Base-by-base conservation (phyloP, 1,284 basidiomycete genomes). In the Ustanciosporium gigantosporum region DNA sequence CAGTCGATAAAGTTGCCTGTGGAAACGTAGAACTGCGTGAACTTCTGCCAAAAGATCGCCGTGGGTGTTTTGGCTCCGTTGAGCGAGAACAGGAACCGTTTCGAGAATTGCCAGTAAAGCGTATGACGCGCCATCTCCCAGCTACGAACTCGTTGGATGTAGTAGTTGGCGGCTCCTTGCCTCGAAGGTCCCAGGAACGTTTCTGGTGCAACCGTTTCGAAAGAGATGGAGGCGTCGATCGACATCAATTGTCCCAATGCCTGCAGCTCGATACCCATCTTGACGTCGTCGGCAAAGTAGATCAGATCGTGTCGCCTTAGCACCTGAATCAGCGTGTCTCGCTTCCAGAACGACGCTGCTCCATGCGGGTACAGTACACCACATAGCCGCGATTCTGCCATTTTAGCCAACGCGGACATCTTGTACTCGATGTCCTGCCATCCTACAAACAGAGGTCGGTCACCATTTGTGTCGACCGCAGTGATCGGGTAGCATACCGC, bases 391-490 rank as follows among this genome's bases (percentile, higher is more conserved):
- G 41, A 36, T n/a, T 60, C 57, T 24, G 57, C 48, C 42, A 52
- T 52, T 36, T 60, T 60, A 29, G 49, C 46, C 5, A 60, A 31
- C 8, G 49, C 57, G 19, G 57, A 48, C 44, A 60, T 44, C 25
- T 60, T 60, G 50, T 60, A 60, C 46, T 60, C 57, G 38, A 60
- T 44, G 34, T 60, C 57, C 39, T 60, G 57, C 57, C 57, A 60
- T 16, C 49, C 49, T 1, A 60, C 57, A 25, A 60, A 60, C 5
- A 53, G 20, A n/a, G 57, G 49, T 4, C 49, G 57, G 42, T 60
- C 46, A 50, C 53, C 53, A 42, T 50, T 57, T 27, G 48, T 46
- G 23, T 52, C 46, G 13, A 60, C 57, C 2, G 57, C 57, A 3
- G 49, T 48, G 39, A 60, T 52, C n/a, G 49, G 57, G 20, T 52